These are phyloP conservation scores for Colletotrichum theobromicola DNA, from an alignment of 2,329 filamentous ascomycete species.

Conservation along the genomic window DNA sequence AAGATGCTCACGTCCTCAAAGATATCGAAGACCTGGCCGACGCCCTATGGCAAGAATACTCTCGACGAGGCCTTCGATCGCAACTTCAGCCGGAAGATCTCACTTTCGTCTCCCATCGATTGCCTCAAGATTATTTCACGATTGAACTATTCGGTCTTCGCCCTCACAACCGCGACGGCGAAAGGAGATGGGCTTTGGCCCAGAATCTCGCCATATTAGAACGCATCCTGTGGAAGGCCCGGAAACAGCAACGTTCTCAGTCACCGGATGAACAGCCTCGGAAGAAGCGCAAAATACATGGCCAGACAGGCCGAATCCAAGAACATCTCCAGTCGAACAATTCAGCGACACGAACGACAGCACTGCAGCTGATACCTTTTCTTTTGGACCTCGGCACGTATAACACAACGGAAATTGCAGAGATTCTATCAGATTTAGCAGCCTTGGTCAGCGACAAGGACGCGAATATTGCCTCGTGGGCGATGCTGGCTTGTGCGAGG, in stretches of 20 bases:
- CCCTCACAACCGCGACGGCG: constrained; percentile 56
- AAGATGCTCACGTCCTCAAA: constrained; percentile 40
- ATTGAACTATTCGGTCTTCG: constrained; percentile 59
- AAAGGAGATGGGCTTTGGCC: constrained; percentile 65
- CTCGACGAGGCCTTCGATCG: constrained; percentile 70
- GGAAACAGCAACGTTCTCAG: constrained; percentile 28
- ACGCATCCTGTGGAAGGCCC: constrained; percentile 40
- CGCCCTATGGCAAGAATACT: constrained; percentile 79
- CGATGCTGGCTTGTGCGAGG: constrained; percentile 82
- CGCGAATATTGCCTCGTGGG: constrained; percentile 73
- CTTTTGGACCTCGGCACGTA: constrained; percentile 53
- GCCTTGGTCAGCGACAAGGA: constrained; percentile 73
- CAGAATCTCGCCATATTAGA: constrained; percentile 66
- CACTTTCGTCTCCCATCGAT: constrained; percentile 54
- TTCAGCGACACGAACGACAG: constrained; percentile 50
- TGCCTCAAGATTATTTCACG: constrained; percentile 49
- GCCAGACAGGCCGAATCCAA: constrained; percentile 49
- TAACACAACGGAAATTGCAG: constrained; percentile 55
- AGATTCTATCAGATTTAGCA: constrained; percentile 63
- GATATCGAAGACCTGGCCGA: constrained; percentile 72
- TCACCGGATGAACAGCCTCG: constrained; percentile 50
- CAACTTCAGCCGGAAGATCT: constrained; percentile 82
- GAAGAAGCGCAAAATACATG: constrained; percentile 54
- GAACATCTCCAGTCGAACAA: constrained; percentile 53
- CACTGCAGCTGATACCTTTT: constrained; percentile 64